Evolutionary conservation across 2,329 filamentous ascomycete genomes (phyloP).

Genomic region (Pseudocercospora fijiensis): DNA sequence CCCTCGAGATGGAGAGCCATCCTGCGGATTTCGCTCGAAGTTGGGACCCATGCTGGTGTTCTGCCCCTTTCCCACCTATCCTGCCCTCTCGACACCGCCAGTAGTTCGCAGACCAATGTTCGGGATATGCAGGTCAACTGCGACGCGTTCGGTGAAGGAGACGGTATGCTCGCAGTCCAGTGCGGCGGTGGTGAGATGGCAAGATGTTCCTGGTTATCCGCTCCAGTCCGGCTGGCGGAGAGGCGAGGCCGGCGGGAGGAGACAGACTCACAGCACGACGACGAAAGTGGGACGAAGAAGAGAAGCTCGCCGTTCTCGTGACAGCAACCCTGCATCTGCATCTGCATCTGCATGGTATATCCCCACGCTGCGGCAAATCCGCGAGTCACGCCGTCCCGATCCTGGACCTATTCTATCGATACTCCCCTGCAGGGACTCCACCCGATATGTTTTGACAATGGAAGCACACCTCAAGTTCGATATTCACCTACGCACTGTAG

Average conservation of each 20-base stretch:
- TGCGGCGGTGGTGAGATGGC: not conserved
- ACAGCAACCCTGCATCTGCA: not conserved
- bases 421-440: not conserved
- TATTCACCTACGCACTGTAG: not conserved
- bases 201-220: conserved; percentile 1
- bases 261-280: not conserved
- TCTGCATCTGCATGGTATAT: too few relatives aligned
- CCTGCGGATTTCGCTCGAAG: conserved; percentile 2
- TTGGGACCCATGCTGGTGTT: conserved; percentile 3
- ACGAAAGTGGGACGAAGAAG: not conserved
- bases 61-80: not conserved
- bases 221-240: conserved; percentile 4
- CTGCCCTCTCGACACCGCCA: not conserved
- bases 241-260: not conserved
- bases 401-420: too few relatives aligned
- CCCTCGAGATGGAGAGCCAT: not conserved
- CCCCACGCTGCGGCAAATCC: not conserved
- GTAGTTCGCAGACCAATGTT: not conserved
- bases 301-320: not conserved
- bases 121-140: conserved; percentile 6
- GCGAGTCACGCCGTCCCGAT: not conserved
- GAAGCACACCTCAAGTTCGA: not conserved
- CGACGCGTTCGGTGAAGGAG: not conserved
- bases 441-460: not conserved
- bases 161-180: not conserved